phyloP scores from a whole-genome alignment of 495 filamentous ascomycete genomes.

The Penicillium cataractarum region DNA sequence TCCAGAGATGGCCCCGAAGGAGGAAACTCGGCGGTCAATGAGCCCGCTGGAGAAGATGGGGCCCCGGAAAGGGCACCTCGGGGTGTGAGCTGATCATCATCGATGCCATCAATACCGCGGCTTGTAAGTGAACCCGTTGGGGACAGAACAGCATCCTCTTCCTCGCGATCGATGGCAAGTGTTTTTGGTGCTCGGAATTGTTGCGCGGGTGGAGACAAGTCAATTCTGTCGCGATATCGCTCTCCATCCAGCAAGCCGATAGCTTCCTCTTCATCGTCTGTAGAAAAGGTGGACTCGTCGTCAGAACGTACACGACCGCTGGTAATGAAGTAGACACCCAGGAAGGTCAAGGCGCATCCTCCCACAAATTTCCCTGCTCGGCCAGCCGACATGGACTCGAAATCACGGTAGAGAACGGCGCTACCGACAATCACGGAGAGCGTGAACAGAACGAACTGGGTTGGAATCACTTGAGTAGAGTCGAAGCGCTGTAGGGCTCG shows the following conservation, averaged over 20 bases:
- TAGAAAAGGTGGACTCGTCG: slow-evolving; percentile 49
- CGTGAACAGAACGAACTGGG: slow-evolving; percentile 96
- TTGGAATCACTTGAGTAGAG: slow-evolving; percentile 94
- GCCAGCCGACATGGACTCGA: slow-evolving; percentile 71
- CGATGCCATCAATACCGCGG: slow-evolving; percentile 37
- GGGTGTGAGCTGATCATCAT: slow-evolving; percentile 41
- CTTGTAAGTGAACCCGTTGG: slow-evolving; percentile 42
- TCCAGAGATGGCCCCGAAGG: slow-evolving; percentile 36
- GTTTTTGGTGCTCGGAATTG: slow-evolving; percentile 25
- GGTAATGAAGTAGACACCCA: slow-evolving; percentile 93
- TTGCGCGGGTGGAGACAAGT: slow-evolving; percentile 36
- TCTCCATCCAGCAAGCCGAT: slow-evolving; percentile 52
- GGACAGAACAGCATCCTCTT: slow-evolving; percentile 32
- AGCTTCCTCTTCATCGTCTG: slow-evolving; percentile 52
- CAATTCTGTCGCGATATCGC: slow-evolving; percentile 43
- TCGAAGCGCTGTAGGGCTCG: slow-evolving; percentile 93
- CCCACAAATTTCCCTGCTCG: slow-evolving; percentile 83
- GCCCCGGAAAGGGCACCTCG: slow-evolving; percentile 39
- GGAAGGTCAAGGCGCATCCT: slow-evolving; percentile 87
- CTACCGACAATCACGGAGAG: slow-evolving; percentile 93
- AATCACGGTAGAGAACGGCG: slow-evolving; percentile 90
- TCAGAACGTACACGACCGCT: slow-evolving; percentile 55
- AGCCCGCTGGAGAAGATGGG: slow-evolving; percentile 39
- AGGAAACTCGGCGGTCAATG: slow-evolving; percentile 36
- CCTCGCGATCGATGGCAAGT: slow-evolving; percentile 17